phyloP scores from a whole-genome alignment of 257 asterid genomes.

The Lycium barbarum region DNA sequence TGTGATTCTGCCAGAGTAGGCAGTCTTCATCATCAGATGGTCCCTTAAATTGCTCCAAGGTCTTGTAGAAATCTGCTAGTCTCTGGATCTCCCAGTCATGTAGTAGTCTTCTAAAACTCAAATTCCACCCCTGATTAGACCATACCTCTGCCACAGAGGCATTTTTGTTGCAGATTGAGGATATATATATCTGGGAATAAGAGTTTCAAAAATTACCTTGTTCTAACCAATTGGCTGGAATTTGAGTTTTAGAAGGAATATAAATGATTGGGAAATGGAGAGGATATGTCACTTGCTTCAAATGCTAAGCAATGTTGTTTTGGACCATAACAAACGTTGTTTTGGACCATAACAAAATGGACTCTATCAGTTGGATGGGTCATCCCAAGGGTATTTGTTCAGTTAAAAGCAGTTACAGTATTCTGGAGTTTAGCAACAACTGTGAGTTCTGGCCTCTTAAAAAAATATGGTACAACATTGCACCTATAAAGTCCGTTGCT shows the following conservation, averaged over 20 bases:
- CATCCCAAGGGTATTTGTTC: background rate
- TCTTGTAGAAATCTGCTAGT: no score
- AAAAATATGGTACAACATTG: background rate
- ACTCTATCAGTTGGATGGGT: conserved; percentile 6
- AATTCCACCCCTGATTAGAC: no score
- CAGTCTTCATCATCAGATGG: no score
- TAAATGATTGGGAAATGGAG: conserved; percentile 7
- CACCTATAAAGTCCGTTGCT: no score
- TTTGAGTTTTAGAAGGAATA: conserved; percentile 6
- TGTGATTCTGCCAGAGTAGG: no score
- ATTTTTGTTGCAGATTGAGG: no score
- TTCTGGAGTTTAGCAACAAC: background rate
- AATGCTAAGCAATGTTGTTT: background rate
- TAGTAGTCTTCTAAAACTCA: no score
- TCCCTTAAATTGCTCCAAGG: no score
- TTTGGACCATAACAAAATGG: background rate
- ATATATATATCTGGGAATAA: no score
- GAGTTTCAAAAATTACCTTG: no score
- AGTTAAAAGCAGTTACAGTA: background rate
- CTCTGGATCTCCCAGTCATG: no score
- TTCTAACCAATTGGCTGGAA: background rate
- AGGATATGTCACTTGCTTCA: background rate
- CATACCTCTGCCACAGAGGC: no score
- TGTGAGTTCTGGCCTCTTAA: background rate
- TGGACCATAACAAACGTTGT: background rate